Evolutionary conservation across 441 rosid species (phyloP).

Genomic region (Eutrema salsugineum): DNA sequence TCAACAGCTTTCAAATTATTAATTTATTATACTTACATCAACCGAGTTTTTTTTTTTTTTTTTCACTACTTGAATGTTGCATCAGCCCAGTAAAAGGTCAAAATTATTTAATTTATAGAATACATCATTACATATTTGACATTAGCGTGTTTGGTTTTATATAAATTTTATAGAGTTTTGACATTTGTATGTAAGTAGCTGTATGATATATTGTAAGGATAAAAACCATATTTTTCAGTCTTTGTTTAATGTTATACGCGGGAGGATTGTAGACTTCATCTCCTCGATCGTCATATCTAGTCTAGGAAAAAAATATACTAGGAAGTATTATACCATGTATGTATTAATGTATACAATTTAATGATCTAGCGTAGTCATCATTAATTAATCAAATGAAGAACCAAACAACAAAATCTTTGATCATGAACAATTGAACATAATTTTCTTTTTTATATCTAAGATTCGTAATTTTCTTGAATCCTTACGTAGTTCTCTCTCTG

Average conservation of each 20-base stretch:
- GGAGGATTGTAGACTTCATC: background rate
- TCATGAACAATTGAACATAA: too few species aligned
- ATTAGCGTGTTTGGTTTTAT: slow-evolving; percentile 8
- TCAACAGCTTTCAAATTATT: background rate
- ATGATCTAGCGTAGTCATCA: background rate
- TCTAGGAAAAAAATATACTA: background rate
- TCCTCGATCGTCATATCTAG: background rate
- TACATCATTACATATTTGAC: background rate
- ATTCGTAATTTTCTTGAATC: too few species aligned
- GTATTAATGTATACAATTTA: too few species aligned
- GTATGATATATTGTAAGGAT: background rate
- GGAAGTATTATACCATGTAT: background rate
- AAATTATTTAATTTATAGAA: background rate
- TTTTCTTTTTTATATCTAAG: too few species aligned
- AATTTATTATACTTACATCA: background rate
- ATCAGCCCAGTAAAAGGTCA: slow-evolving; percentile 16
- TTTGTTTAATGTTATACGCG: background rate
- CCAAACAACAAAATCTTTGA: too few species aligned
- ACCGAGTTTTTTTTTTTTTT: background rate
- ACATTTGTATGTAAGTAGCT: background rate
- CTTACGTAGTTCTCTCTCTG: too few species aligned
- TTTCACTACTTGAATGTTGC: background rate
- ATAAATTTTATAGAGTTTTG: background rate
- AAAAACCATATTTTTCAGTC: background rate
- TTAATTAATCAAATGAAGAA: too few species aligned